These are phyloP conservation scores for Pseudogymnoascus sp. DNA, from an alignment of 2,329 filamentous ascomycete genomes.

Conservation along the genomic window DNA sequence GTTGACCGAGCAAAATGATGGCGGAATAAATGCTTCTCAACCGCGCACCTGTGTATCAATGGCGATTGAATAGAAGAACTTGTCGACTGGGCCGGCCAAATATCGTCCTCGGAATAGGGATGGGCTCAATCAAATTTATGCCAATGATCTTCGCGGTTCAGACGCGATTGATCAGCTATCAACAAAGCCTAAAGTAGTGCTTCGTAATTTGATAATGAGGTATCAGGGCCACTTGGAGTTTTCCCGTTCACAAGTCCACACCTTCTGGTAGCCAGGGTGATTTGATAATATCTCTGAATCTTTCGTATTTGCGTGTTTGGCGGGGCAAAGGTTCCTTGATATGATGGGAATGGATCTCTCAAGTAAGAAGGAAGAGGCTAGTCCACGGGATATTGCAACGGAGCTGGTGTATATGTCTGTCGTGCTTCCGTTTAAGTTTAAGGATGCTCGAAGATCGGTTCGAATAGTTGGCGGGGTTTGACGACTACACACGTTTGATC, in stretches of 20 bases:
- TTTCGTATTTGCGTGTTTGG: not conserved
- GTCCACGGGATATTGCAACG: not conserved
- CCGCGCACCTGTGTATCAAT: not conserved
- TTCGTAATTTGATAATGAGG: not conserved
- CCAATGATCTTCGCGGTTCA: not conserved
- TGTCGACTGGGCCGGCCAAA: not conserved
- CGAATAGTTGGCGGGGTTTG: not conserved
- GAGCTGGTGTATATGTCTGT: not conserved
- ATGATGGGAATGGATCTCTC: not conserved
- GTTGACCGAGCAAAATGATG: conserved; percentile 9
- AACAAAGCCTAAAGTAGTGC: not conserved
- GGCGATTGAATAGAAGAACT: not conserved
- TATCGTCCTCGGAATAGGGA: not conserved
- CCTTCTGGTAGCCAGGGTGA: not conserved
- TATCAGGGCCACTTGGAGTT: not conserved
- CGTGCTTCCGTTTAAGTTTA: conserved; percentile 2
- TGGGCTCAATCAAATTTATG: not conserved
- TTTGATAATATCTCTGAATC: not conserved
- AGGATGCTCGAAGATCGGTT: not conserved
- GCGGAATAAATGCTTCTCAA: not conserved
- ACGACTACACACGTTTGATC: conserved; percentile 2
- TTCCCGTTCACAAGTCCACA: not conserved
- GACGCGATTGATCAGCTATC: not conserved
- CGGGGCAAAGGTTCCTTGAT: not conserved
- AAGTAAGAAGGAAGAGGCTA: not conserved